Percentiles rank a stretch among this genome's conserved stretches.
Evolutionary conservation across 2,329 filamentous ascomycete species (phyloP).

Genomic region (Cladobotryum protrusum): DNA sequence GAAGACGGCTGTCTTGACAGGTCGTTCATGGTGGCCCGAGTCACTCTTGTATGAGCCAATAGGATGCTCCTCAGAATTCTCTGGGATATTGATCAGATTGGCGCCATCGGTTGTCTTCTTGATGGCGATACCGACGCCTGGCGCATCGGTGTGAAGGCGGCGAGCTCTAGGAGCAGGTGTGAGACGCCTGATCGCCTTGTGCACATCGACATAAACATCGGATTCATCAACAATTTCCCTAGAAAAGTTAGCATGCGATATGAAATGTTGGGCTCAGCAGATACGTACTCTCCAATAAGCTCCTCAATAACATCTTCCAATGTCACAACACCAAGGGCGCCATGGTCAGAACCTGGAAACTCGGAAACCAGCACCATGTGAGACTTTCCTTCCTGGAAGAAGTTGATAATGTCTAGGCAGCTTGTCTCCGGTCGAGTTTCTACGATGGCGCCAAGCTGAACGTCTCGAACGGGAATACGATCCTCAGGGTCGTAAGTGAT

Average conservation of each 20-base stretch:
- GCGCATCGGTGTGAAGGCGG: conserved; percentile 34
- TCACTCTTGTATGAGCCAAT: conserved; percentile 36
- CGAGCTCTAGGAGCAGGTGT: conserved; percentile 76
- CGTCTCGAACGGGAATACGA: conserved; percentile 76
- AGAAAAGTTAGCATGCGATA: conserved; percentile 15
- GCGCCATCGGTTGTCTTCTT: conserved; percentile 25
- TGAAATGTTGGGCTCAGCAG: neutral
- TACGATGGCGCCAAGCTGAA: conserved; percentile 86
- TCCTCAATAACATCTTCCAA: conserved; percentile 98
- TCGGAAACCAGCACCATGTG: conserved; percentile 98
- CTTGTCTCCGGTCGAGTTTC: conserved; percentile 94
- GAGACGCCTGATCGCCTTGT: conserved; percentile 91
- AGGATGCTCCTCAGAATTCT: conserved; percentile 33
- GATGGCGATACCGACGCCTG: conserved; percentile 25
- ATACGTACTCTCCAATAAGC: conserved; percentile 85
- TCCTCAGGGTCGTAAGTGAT: conserved; percentile 99
- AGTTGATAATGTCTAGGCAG: conserved; percentile 97
- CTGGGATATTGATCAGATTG: conserved; percentile 32
- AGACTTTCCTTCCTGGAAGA: conserved; percentile 98
- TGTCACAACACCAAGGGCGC: conserved; percentile 88
- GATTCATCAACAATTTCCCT: conserved; percentile 99
- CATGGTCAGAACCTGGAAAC: conserved; percentile 79
- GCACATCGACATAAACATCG: conserved; percentile 95
- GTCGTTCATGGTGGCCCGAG: conserved; percentile 33
- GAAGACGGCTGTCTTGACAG: conserved; percentile 49